phyloP scores from a whole-genome alignment of 2,329 filamentous ascomycete genomes.

The Coniosporium tulheliwenetii region DNA sequence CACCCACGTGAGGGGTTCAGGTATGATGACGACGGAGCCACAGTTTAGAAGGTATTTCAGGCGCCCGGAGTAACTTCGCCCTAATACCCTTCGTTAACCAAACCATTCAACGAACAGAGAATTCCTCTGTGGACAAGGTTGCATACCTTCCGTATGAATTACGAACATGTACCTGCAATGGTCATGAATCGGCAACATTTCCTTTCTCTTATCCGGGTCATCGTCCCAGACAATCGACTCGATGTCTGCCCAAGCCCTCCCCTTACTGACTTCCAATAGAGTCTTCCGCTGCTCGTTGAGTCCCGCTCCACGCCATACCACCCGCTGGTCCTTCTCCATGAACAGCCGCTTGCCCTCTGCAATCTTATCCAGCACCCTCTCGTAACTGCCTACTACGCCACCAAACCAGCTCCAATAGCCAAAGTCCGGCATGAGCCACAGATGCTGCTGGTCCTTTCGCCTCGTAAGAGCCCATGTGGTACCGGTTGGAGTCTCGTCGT shows the following conservation, averaged over 20 bases:
- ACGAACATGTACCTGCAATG: constrained; percentile 9
- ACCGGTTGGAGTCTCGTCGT: constrained; percentile 15
- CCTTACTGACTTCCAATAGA: constrained; percentile 13
- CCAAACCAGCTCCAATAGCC: constrained; percentile 39
- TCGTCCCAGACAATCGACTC: constrained; percentile 11
- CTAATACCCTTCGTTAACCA: constrained; percentile 3
- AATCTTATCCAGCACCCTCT: constrained; percentile 9
- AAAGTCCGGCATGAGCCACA: constrained; percentile 41
- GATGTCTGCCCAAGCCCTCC: constrained; percentile 21
- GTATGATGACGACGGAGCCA: constrained; percentile 27
- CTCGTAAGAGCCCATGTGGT: constrained; percentile 32
- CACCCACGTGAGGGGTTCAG: constrained; percentile 32
- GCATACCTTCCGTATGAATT: constrained; percentile 9
- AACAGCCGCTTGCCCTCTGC: constrained; percentile 7
- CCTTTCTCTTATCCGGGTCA: neutral
- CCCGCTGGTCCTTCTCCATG: constrained; percentile 11
- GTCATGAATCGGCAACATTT: constrained; percentile 8
- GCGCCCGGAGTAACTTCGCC: constrained; percentile 15
- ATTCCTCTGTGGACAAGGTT: neutral
- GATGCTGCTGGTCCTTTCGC: constrained; percentile 17
- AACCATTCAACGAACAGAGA: neutral
- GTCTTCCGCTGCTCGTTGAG: constrained; percentile 12
- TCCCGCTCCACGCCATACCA: constrained; percentile 13
- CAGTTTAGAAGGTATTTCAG: constrained; percentile 18
- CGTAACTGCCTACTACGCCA: constrained; percentile 28